These are phyloP conservation scores for Aphanomyces stellatus DNA, from an alignment of 352 stramenopile species.

Conservation along the genomic window DNA sequence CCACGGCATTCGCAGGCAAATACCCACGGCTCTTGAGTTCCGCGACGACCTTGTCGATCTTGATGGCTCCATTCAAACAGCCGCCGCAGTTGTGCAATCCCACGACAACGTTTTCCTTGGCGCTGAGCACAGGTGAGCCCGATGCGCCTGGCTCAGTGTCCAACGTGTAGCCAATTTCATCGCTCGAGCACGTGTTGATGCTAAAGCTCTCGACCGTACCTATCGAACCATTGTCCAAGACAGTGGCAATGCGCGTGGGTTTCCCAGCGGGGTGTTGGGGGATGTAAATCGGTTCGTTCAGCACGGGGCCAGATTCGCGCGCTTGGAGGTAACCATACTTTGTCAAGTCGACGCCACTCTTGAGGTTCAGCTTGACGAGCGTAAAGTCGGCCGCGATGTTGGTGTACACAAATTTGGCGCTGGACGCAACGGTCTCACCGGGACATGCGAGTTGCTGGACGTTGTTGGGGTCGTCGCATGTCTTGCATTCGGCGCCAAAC, in stretches of 20 bases:
- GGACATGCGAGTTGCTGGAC: slow-evolving; percentile 30
- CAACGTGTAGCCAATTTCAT: slow-evolving; percentile 55
- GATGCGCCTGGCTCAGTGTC: slow-evolving; percentile 59
- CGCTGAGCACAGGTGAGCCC: slow-evolving; percentile 51
- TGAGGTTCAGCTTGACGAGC: slow-evolving; percentile 32
- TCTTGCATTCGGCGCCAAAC: slow-evolving; percentile 5
- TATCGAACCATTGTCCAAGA: slow-evolving; percentile 19
- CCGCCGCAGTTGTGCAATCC: slow-evolving; percentile 52
- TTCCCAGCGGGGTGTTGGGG: slow-evolving; percentile 34
- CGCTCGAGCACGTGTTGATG: slow-evolving; percentile 8
- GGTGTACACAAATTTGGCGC: slow-evolving; percentile 42
- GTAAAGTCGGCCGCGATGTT: slow-evolving; percentile 45
- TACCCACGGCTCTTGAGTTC: slow-evolving; percentile 19
- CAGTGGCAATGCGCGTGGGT: slow-evolving; percentile 30
- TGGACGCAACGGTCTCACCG: slow-evolving; percentile 25
- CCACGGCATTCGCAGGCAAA: background rate
- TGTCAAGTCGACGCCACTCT: background rate
- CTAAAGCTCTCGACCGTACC: slow-evolving; percentile 23
- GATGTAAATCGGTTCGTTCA: slow-evolving; percentile 38
- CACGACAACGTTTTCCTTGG: slow-evolving; percentile 51
- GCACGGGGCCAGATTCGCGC: slow-evolving; percentile 22
- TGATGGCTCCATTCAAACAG: slow-evolving; percentile 29
- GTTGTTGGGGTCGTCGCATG: background rate
- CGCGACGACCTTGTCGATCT: slow-evolving; percentile 30
- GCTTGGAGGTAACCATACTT: slow-evolving; percentile 31